Evolutionary conservation across 257 asterid species (phyloP).

Genomic region (Misopates orontium): DNA sequence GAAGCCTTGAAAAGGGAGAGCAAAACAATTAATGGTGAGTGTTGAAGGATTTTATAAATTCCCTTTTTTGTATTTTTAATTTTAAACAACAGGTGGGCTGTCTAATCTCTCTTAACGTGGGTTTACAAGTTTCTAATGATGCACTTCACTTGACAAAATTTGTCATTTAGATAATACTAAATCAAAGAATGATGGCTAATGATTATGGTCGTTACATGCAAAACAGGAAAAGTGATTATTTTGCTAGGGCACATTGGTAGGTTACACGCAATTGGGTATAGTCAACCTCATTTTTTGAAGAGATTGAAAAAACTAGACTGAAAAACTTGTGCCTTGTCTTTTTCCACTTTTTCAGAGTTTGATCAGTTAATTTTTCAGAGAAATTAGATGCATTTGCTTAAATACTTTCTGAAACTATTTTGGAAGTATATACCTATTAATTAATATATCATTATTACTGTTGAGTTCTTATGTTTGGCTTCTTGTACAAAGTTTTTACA

Average conservation of each 20-base stretch:
- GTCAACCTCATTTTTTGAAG: not conserved
- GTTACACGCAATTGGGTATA: not conserved
- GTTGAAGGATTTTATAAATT: not conserved
- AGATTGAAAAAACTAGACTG: too few species aligned
- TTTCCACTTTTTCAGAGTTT: too few species aligned
- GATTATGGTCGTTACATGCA: slow-evolving; percentile 21
- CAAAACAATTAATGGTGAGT: not conserved
- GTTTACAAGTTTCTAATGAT: slow-evolving; percentile 17
- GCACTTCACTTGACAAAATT: slow-evolving; percentile 18
- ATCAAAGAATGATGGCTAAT: slow-evolving; percentile 19
- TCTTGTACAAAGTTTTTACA: too few species aligned
- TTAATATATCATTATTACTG: too few species aligned
- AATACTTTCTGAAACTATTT: too few species aligned
- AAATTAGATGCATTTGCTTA: too few species aligned
- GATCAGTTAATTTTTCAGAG: too few species aligned
- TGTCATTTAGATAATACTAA: not conserved
- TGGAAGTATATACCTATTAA: too few species aligned
- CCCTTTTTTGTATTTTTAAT: not conserved
- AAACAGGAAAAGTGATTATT: not conserved
- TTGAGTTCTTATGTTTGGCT: too few species aligned
- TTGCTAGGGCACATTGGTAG: not conserved
- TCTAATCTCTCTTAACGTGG: slow-evolving; percentile 8
- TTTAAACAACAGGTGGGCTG: not conserved
- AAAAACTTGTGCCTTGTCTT: too few species aligned
- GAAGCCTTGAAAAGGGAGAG: too few species aligned